These are phyloP conservation scores for Teunomyces cretensis DNA, from an alignment of 805 yeast species.

Conservation along the genomic window DNA sequence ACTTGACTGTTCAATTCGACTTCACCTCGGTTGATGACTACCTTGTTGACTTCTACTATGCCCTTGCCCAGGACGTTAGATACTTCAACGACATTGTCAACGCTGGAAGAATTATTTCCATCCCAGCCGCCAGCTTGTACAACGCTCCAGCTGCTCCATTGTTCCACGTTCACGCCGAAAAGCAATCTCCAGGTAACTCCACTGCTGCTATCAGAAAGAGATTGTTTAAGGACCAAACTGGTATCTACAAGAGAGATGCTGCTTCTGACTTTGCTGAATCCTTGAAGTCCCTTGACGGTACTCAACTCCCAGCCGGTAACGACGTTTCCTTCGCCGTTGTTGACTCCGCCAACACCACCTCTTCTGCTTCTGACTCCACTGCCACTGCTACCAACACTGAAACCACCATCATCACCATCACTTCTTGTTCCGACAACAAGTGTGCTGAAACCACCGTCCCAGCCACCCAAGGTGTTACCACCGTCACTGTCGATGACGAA, in stretches of 20 bases:
- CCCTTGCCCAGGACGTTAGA: slow-evolving; percentile 19
- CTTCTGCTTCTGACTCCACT: slow-evolving; percentile 9
- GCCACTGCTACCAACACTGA: slow-evolving; percentile 9
- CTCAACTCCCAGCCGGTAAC: slow-evolving; percentile 2
- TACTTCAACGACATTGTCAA: slow-evolving; percentile 33
- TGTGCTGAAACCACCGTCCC: slow-evolving; percentile 27
- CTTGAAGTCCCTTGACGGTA: slow-evolving; percentile 27
- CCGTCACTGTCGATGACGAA: slow-evolving; percentile 19
- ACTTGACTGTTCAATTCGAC: slow-evolving; percentile 25
- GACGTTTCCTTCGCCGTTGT: slow-evolving; percentile 16
- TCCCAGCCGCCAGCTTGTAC: slow-evolving; percentile 34
- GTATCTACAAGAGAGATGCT: slow-evolving; percentile 31
- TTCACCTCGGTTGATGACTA: slow-evolving; percentile 30
- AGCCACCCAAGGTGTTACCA: slow-evolving; percentile 30
- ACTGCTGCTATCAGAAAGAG: slow-evolving; percentile 42
- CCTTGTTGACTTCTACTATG: slow-evolving; percentile 37
- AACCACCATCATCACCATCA: slow-evolving; percentile 22
- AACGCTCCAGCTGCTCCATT: slow-evolving; percentile 20
- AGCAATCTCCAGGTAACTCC: slow-evolving; percentile 35
- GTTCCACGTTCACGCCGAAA: slow-evolving; percentile 28
- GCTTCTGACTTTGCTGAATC: slow-evolving; percentile 21
- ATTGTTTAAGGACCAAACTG: slow-evolving; percentile 22
- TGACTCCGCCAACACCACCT: slow-evolving; percentile 11
- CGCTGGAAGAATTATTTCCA: slow-evolving; percentile 32
- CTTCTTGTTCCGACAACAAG: slow-evolving; percentile 24